These are phyloP conservation scores for Vitis vinifera DNA, from an alignment of 164 flowering plant genomes.

Conservation along the genomic window DNA sequence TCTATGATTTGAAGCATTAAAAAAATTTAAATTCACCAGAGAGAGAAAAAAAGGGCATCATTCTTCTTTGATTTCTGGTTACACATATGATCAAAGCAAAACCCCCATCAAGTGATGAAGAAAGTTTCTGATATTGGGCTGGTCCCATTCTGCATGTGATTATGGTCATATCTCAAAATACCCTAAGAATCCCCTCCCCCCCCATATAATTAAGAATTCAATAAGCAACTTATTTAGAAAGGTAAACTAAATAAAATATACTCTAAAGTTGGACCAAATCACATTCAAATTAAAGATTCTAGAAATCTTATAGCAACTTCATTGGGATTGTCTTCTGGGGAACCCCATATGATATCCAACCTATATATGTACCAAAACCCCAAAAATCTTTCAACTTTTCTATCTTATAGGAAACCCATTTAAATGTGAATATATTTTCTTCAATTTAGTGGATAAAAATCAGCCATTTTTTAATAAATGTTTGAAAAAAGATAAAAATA, in stretches of 20 bases:
- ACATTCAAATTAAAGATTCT: constrained; percentile 14
- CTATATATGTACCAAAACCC: no score
- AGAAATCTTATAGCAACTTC: constrained; percentile 23
- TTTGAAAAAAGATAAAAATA: background rate
- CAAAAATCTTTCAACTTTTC: no score
- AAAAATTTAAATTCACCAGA: constrained; percentile 7
- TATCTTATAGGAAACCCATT: no score
- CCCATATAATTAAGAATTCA: background rate
- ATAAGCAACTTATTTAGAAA: background rate
- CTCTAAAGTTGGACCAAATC: constrained; percentile 9
- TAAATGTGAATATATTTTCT: background rate
- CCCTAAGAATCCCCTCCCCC: no score
- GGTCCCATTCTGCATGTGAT: constrained; percentile 2
- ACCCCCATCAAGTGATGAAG: background rate
- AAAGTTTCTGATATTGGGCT: background rate
- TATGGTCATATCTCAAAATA: no score
- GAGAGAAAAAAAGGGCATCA: background rate
- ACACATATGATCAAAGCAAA: no score
- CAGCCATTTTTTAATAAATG: no score
- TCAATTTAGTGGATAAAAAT: no score
- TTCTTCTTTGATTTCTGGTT: no score
- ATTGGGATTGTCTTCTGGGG: constrained; percentile 8
- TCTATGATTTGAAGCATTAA: constrained; percentile 20
- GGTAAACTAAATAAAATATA: background rate
- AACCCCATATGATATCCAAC: no score